Base-by-base conservation (phyloP, 2,329 filamentous ascomycete species). In the Pyrenochaeta sp. region DNA sequence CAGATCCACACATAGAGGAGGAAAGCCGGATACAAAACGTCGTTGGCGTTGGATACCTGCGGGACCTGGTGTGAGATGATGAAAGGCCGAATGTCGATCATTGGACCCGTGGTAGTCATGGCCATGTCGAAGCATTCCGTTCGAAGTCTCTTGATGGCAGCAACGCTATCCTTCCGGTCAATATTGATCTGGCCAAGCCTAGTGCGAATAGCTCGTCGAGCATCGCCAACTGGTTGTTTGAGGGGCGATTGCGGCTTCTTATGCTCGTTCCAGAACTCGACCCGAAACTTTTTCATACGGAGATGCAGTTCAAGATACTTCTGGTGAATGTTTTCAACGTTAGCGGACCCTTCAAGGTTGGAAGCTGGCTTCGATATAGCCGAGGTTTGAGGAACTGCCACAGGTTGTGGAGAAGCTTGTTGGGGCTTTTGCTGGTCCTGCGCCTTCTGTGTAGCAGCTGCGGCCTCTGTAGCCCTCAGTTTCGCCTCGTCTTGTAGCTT, bases 1-100 rank as follows among this genome's bases (percentile, higher is more conserved):
- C 88, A 84, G 58, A 89, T 91, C 43, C 95, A 77, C 2, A 90
- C 78, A 65, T 91, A 95, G 18, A 95, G 51, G 4, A 72, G 52
- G 29, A 71, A 59, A n/a, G 61, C 58, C 17, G 67, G 67, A 81
- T 81, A 64, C 79, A 63, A 61, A 15, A 65, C 61, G 15, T 68
- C 58, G 4, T 55, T 56, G 20, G 65, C 60, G 41, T 62, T 61
- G 11, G 58, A 50, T 14, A 65, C 39, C 14, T 47, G 47, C 1
- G 67, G 65, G 14, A 65, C 55, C n/a, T 56, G 51, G 21, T 65
- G 63, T 9, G 62, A 64, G 24, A 62, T 70, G 30, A 67, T 67
- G 66, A 48, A 72, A 7, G 57, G 63, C 13, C 68, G 67, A 28
- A 71, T 67, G 36, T 72, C 68, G 9, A 71, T 52, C 20, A 55